Evolutionary conservation across 2,329 filamentous ascomycete species (phyloP).

Genomic region (Didymella lethalis): DNA sequence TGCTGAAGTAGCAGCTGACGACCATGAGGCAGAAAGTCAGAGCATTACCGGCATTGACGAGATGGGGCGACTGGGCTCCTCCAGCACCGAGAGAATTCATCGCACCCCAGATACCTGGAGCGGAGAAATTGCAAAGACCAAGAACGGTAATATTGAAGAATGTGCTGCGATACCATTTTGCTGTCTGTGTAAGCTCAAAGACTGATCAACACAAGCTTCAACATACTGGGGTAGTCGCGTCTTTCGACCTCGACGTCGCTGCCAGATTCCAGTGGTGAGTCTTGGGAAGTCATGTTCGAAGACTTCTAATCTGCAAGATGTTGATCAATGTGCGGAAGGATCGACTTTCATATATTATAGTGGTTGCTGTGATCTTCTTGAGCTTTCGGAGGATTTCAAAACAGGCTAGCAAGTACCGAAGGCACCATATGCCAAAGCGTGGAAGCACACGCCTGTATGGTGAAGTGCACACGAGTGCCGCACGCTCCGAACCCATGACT

Average conservation of each 20-base stretch:
- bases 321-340: background rate
- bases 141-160: conserved; percentile 77
- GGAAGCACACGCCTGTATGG: conserved; percentile 4
- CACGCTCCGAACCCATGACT: background rate
- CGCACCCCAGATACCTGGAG: conserved; percentile 75
- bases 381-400: conserved; percentile 5
- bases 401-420: conserved; percentile 13
- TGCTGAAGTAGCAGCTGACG: conserved; percentile 71
- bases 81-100: conserved; percentile 77
- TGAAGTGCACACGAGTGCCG: background rate
- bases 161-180: conserved; percentile 74
- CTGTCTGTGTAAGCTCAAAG: conserved; percentile 30
- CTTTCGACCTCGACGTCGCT: conserved; percentile 29
- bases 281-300: conserved; percentile 26
- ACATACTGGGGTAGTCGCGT: conserved; percentile 38
- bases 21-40: conserved; percentile 78
- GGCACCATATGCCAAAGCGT: background rate
- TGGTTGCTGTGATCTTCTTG: background rate
- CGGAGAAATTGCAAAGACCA: conserved; percentile 73
- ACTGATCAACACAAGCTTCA: background rate
- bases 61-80: conserved; percentile 68
- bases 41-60: conserved; percentile 75
- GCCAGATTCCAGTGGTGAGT: conserved; percentile 29
- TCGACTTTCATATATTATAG: conserved; percentile 11
- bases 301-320: background rate